Base-by-base conservation (phyloP, 139 green algal genomes). In the Micromonas pusilla region DNA sequence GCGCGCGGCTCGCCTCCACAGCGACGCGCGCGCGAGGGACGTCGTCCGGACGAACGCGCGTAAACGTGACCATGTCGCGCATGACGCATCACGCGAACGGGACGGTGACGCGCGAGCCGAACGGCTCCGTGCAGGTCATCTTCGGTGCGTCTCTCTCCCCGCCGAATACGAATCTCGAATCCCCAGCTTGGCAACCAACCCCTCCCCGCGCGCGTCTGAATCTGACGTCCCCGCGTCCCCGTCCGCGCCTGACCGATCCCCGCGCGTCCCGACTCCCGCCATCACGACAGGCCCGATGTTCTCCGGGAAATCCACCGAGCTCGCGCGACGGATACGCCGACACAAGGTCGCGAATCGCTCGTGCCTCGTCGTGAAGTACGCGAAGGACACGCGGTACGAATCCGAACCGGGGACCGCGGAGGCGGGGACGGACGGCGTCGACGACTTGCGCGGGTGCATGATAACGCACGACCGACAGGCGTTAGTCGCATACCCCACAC, bases 241-340 rank as follows among this genome's bases (percentile, higher is more conserved):
- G 45, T 16, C 9, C 45, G 9, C 45, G 9, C 45, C 16, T 57
- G 9, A 16, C 45, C 16, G 45, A 57, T 57, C 9, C 16, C 45
- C 9, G 9, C 45, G 45, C 45, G n/a, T n/a, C 45, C 9, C 16
- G 9, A 57, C 45, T 16, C 9, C 45, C 45, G 45, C 45, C 16
- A 16, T 57, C 45, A 16, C 45, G 45, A n/a, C 45, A 57, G 72
- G 79, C 26, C 72, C 72, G 0, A 80, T 80, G 73, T 80, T 84
- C 33, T 75, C 73, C 2, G 79, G 79, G 60, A 84, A 84, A 65
- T 80, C 52, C 26, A 72, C 73, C 3, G 79, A 84, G 65, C 28
- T 84, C 36, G 31, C 75, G 38, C 45, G 73, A 39, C 38, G 72
- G 6, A 66, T 84, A 31, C 34, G 64, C 3, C 45, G 79, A 2